Evolutionary conservation across 2,329 filamentous ascomycete species (phyloP), one percentile per base, ranked within the genome.

Genomic region (Gnomoniopsis sp.): DNA sequence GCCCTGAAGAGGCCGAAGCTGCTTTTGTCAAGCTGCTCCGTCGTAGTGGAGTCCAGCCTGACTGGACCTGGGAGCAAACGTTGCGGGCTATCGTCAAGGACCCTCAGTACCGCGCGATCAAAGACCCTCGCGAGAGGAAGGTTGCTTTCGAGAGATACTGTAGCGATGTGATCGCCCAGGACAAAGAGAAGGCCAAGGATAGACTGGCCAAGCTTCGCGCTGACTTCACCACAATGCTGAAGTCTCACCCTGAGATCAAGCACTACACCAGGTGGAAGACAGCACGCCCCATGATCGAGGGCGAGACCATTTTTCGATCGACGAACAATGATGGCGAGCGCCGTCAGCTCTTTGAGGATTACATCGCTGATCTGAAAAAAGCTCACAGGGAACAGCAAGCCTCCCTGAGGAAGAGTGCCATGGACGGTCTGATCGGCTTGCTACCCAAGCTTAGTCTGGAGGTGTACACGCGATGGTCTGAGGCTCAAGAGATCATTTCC

Each of bases 221-320:
- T 73, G 95, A 98, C 79, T 99, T 99, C 74, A 89, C 89, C 66
- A 93, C 88, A 57, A 99, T 99, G 95, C 83, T 99, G 65, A 91
- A 89, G 75, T 93, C 92, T 65, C 93, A 99, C 73, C 92, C 93
- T 62, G 95, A 99, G 74, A 98, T 99, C 74, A 95, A 93, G 74
- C 87, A 97, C 72, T 97, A 96, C 74, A 97, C 93, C 46, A 89
- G 92, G 62, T 99, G 95, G 95, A 96, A 92, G 82, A 97, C 91
- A 17, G 95, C 93, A 55, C 88, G 91, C 52, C 91, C 92, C 11
- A 96, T 97, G 64, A 91, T 99, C 63, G 91, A 98, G 74, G 89
- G 89, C 52, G 95, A 99, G 79, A 95, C 91, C 50, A 95, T 96
- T 60, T 99, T 98, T 77, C 88, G 92, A 67, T 93, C 92, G 33